These are phyloP conservation scores for Oligophagozyma castellii DNA, from an alignment of 1,139 yeast genomes.

Conservation along the genomic window DNA sequence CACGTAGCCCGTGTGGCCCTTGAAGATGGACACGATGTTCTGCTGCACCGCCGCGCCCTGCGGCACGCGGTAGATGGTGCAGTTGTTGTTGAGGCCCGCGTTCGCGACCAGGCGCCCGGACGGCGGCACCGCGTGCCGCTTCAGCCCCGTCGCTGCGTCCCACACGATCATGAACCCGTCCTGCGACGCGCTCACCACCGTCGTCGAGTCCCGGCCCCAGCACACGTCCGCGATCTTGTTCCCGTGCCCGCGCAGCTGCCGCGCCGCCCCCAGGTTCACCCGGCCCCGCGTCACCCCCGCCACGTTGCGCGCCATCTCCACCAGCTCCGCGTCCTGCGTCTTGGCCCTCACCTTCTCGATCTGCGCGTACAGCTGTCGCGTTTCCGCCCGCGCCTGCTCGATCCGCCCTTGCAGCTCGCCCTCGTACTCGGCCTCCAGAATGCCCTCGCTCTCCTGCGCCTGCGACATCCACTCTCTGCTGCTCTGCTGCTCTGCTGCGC, in stretches of 20 bases:
- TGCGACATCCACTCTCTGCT: too few relatives aligned
- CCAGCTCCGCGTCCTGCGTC: constrained; percentile 35
- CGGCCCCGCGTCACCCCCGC: constrained; percentile 15
- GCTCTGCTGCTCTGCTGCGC: too few relatives aligned
- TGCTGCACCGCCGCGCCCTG: constrained; percentile 27
- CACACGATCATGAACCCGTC: constrained; percentile 79
- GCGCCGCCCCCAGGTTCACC: constrained; percentile 26
- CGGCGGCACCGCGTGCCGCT: constrained; percentile 58
- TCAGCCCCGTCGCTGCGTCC: constrained; percentile 67
- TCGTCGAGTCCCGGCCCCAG: constrained; percentile 52
- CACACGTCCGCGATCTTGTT: constrained; percentile 57
- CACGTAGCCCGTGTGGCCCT: constrained; percentile 76
- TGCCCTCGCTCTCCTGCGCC: too few relatives aligned
- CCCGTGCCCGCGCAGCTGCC: constrained; percentile 54
- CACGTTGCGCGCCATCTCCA: constrained; percentile 27
- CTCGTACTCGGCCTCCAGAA: too few relatives aligned
- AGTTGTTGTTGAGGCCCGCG: constrained; percentile 72
- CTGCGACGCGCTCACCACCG: constrained; percentile 62
- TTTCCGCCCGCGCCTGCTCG: constrained; percentile 32
- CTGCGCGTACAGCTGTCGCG: constrained; percentile 35
- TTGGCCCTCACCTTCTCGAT: constrained; percentile 32
- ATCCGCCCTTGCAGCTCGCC: constrained; percentile 24
- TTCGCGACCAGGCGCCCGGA: constrained; percentile 53
- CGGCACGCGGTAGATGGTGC: constrained; percentile 51
- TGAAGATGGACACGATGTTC: constrained; percentile 39